These are phyloP conservation scores for Paraphoma sp. DNA, from an alignment of 2,329 filamentous ascomycete species.

Conservation along the genomic window DNA sequence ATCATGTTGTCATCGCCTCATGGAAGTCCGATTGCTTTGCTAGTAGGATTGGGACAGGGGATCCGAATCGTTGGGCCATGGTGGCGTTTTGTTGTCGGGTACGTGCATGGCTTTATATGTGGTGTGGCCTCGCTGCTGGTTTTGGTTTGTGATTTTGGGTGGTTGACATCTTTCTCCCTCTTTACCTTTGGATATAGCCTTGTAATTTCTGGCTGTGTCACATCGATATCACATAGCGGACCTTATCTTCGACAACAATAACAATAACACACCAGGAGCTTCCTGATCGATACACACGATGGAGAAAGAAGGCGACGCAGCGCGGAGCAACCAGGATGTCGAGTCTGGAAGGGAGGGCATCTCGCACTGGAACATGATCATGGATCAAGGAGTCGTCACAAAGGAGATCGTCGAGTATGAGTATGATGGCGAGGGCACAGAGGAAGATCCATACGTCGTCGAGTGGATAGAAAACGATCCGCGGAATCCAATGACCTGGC, in stretches of 20 bases:
- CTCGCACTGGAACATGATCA: constrained; percentile 45
- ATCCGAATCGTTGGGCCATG: neutral
- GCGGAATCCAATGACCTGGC: constrained; percentile 53
- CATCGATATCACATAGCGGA: neutral
- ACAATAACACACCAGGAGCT: neutral
- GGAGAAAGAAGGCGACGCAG: constrained; percentile 24
- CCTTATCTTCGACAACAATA: neutral
- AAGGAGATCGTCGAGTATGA: constrained; percentile 47
- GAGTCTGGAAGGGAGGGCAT: constrained; percentile 45
- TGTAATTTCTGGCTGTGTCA: neutral
- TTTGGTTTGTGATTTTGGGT: constrained; percentile 3
- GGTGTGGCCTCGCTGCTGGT: constrained; percentile 8
- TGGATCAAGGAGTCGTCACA: constrained; percentile 47
- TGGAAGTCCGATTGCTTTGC: neutral
- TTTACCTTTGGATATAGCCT: neutral
- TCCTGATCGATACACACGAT: constrained; percentile 7
- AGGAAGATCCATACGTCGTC: constrained; percentile 54
- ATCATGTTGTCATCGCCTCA: constrained; percentile 22
- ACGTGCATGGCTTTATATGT: constrained; percentile 17
- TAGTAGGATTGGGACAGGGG: neutral
- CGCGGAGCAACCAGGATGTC: constrained; percentile 28
- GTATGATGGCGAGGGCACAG: constrained; percentile 52
- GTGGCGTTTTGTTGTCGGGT: neutral
- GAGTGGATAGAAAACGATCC: constrained; percentile 57
- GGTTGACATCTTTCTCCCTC: neutral